phyloP scores from a whole-genome alignment of 2,329 filamentous ascomycete species.

The Fusarium scirpi region DNA sequence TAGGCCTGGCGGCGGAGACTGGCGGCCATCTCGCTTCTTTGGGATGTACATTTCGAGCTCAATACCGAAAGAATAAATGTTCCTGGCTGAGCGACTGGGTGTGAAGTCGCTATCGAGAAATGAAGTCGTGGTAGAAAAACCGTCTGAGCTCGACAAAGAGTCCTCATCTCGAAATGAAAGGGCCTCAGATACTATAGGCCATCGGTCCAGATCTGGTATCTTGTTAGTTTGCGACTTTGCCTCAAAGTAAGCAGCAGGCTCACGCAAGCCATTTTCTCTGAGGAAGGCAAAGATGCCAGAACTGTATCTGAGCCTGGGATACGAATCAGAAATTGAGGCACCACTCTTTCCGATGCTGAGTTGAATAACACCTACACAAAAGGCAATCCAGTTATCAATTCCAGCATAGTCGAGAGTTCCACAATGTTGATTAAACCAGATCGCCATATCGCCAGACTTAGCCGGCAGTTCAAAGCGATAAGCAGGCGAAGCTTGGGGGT shows the following conservation, averaged over 20 bases:
- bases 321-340: not conserved
- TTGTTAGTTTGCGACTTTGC: not conserved
- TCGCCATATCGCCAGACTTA: not conserved
- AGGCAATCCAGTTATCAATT: conserved; percentile 22
- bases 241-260: not conserved
- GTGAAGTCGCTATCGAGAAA: not conserved
- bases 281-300: conserved; percentile 14
- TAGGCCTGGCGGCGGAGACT: not conserved
- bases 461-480: conserved; percentile 16
- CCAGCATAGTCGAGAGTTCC: conserved; percentile 26
- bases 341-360: not conserved
- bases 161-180: not conserved
- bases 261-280: not conserved
- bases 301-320: not conserved
- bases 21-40: not conserved
- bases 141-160: not conserved
- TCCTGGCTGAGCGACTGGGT: not conserved
- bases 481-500: conserved; percentile 9
- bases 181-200: conserved; percentile 1
- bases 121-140: not conserved
- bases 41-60: conserved; percentile 37
- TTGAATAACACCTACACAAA: conserved; percentile 20
- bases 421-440: conserved; percentile 38
- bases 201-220: conserved; percentile 19
- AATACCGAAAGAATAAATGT: conserved; percentile 36